phyloP scores from a whole-genome alignment of 495 filamentous ascomycete species.

The Penicillium simplicissimum region DNA sequence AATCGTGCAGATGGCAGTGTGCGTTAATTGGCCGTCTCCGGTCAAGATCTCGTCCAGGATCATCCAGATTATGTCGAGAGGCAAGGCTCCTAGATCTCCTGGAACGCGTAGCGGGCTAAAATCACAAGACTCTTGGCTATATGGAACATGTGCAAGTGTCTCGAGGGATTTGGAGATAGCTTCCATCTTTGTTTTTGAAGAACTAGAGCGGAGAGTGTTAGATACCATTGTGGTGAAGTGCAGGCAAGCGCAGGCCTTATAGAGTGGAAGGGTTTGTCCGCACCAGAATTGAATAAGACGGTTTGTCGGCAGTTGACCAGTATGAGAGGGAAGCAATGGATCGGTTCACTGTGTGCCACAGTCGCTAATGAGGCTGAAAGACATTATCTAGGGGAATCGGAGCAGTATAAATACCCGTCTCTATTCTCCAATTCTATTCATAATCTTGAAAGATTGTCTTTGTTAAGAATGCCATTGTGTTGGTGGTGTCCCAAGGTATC shows the following conservation, averaged over 20 bases:
- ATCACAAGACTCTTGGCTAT: not conserved
- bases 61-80: not conserved
- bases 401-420: not conserved
- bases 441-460: not conserved
- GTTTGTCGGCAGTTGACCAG: not conserved
- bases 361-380: not conserved
- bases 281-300: not conserved
- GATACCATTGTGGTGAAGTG: no score
- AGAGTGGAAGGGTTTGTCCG: not conserved
- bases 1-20: not conserved
- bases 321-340: not conserved
- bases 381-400: not conserved
- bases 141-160: not conserved
- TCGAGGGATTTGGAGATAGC: not conserved
- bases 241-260: not conserved
- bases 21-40: not conserved
- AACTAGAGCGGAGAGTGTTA: no score
- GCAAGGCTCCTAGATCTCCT: not conserved
- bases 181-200: not conserved
- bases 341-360: not conserved
- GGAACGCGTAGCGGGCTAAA: not conserved
- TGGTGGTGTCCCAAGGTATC: not conserved
- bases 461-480: constrained; percentile 1
- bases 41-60: not conserved
- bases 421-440: not conserved